These are phyloP conservation scores for Yamadazyma ubonensis DNA, from an alignment of 805 yeast genomes.

Conservation along the genomic window DNA sequence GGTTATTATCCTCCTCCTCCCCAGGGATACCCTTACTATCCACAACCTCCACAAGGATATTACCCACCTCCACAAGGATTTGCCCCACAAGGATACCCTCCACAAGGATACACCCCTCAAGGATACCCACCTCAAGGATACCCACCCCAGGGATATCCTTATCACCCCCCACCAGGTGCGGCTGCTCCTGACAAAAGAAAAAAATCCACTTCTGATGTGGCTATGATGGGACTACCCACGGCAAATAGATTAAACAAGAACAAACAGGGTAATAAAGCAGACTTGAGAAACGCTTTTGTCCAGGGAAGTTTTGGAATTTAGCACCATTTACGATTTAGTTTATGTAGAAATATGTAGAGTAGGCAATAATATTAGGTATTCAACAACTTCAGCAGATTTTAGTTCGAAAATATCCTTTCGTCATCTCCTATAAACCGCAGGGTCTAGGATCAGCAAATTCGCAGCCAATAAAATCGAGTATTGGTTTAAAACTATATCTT, in stretches of 20 bases:
- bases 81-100: conserved; percentile 21
- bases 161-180: conserved; percentile 10
- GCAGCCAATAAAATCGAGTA: no score
- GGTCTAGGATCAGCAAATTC: no score
- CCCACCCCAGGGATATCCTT: conserved; percentile 12
- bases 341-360: conserved; percentile 3
- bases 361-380: background rate
- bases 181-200: conserved; percentile 6
- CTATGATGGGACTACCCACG: conserved; percentile 50
- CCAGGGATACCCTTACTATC: conserved; percentile 6
- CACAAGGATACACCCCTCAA: conserved; percentile 15
- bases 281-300: conserved; percentile 61
- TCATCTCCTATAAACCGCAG: no score
- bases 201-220: conserved; percentile 39
- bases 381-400: no score
- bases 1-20: conserved; percentile 6
- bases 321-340: background rate
- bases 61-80: conserved; percentile 22
- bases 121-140: conserved; percentile 13
- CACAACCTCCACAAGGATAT: conserved; percentile 20
- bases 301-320: conserved; percentile 70
- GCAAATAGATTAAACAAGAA: conserved; percentile 38
- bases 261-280: conserved; percentile 49
- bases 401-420: no score
- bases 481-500: no score